Evolutionary conservation across 139 green algal species (phyloP).

Genomic region (Tetraselmis chui): DNA sequence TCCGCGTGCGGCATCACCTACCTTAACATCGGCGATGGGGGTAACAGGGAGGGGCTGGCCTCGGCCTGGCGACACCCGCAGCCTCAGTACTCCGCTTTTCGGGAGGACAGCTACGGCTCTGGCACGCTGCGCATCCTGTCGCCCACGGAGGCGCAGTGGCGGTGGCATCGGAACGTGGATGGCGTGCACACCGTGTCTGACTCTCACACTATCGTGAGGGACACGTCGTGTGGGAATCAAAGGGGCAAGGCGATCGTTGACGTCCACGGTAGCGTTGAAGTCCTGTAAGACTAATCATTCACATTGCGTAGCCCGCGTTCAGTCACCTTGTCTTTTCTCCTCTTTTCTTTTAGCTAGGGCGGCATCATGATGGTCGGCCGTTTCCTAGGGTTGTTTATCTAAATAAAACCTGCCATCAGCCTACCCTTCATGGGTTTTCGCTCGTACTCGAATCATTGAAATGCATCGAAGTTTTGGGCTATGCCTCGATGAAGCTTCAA

Average conservation of each 20-base stretch:
- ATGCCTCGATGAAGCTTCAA: too few relatives aligned
- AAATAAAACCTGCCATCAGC: too few relatives aligned
- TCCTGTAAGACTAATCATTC: too few relatives aligned
- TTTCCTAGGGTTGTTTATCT: too few relatives aligned
- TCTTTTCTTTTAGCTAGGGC: too few relatives aligned
- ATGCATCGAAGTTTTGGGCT: too few relatives aligned
- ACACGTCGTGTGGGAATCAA: not conserved
- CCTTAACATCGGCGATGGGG: conserved; percentile 27
- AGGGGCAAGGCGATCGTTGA: not conserved
- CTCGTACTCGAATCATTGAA: too few relatives aligned
- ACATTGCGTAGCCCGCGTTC: too few relatives aligned
- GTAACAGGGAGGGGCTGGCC: conserved; percentile 26
- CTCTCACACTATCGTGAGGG: not conserved
- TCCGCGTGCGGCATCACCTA: conserved; percentile 10
- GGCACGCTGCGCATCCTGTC: not conserved
- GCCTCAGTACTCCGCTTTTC: not conserved
- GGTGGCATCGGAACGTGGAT: conserved; percentile 22
- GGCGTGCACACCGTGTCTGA: not conserved
- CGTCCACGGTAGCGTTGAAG: too few relatives aligned
- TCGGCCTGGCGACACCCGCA: not conserved
- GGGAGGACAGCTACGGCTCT: not conserved
- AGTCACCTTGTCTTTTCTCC: too few relatives aligned
- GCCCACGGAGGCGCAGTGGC: conserved; percentile 12
- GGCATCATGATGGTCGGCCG: too few relatives aligned
- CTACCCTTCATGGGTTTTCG: too few relatives aligned